phyloP scores from a whole-genome alignment of 1,139 yeast genomes.

The Candida sp. region DNA sequence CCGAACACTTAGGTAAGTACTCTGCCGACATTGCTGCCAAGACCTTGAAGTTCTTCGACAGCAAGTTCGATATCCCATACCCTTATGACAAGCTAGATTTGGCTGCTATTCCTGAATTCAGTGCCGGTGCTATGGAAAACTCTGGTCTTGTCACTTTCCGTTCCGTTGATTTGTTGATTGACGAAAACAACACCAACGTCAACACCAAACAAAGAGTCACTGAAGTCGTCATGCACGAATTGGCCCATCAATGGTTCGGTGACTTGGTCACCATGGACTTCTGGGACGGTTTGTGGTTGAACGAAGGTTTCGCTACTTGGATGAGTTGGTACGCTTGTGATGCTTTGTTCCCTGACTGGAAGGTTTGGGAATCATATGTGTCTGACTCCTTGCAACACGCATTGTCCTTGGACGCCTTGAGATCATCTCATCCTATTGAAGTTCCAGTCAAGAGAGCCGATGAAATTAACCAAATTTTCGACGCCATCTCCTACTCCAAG shows the following conservation, averaged over 20 bases:
- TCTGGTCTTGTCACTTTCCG: constrained; percentile 62
- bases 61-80: constrained; percentile 57
- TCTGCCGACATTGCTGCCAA: constrained; percentile 56
- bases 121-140: constrained; percentile 69
- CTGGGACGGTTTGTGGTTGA: constrained; percentile 70
- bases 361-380: constrained; percentile 58
- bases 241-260: constrained; percentile 73
- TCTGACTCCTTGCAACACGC: constrained; percentile 56
- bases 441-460: constrained; percentile 58
- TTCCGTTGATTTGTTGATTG: constrained; percentile 55
- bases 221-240: constrained; percentile 63
- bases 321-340: constrained; percentile 58
- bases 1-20: constrained; percentile 51
- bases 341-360: constrained; percentile 60
- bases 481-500: constrained; percentile 71
- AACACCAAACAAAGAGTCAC: constrained; percentile 55
- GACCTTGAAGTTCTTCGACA: constrained; percentile 54
- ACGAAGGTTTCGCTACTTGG: constrained; percentile 69
- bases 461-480: constrained; percentile 62
- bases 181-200: constrained; percentile 47
- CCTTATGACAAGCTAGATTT: constrained; percentile 65
- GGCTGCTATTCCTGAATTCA: constrained; percentile 60
- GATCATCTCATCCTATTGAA: constrained; percentile 62
- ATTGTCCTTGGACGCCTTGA: constrained; percentile 53
- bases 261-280: constrained; percentile 66